Evolutionary conservation across 768 basidiomycete species (phyloP).

Genomic region (Naganishia randhawae): DNA sequence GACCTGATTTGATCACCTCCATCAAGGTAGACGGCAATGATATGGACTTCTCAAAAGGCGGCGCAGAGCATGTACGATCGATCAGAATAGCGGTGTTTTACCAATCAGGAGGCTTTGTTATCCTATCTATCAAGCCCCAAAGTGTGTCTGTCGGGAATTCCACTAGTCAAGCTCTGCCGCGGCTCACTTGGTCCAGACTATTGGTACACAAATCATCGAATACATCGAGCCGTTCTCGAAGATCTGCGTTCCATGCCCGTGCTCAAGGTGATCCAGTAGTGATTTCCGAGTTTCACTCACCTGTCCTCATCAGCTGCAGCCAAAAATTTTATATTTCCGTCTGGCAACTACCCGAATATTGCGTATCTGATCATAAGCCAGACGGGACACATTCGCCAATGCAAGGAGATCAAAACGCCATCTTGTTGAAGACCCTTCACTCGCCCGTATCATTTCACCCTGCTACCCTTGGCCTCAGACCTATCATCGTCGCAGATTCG

Average conservation of each 20-base stretch:
- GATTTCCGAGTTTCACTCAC: slow-evolving; percentile 38
- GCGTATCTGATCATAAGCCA: background rate
- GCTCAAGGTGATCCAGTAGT: slow-evolving; percentile 40
- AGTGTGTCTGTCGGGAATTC: background rate
- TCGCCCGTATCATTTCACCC: slow-evolving; percentile 48
- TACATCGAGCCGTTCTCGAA: background rate
- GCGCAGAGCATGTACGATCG: background rate
- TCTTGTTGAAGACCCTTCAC: slow-evolving; percentile 43
- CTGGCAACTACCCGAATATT: slow-evolving; percentile 29
- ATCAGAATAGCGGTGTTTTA: slow-evolving; percentile 44
- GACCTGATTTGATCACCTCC: slow-evolving; percentile 47
- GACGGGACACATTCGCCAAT: background rate
- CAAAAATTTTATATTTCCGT: slow-evolving; percentile 43
- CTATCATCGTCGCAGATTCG: background rate
- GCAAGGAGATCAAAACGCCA: slow-evolving; percentile 16
- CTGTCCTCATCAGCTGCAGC: slow-evolving; percentile 42
- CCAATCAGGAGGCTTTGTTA: slow-evolving; percentile 46
- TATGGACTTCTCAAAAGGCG: background rate
- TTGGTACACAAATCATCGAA: background rate
- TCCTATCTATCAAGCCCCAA: slow-evolving; percentile 15
- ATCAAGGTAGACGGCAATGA: slow-evolving; percentile 35
- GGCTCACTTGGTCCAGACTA: slow-evolving; percentile 1
- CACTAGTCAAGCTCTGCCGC: background rate
- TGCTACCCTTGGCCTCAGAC: slow-evolving; percentile 30
- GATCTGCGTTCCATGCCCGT: background rate